A percentile compares a stretch with the other conserved stretches of the same genome.
Conservation (phyloP, 116 monocot genomes). For the Iris pallida region DNA sequence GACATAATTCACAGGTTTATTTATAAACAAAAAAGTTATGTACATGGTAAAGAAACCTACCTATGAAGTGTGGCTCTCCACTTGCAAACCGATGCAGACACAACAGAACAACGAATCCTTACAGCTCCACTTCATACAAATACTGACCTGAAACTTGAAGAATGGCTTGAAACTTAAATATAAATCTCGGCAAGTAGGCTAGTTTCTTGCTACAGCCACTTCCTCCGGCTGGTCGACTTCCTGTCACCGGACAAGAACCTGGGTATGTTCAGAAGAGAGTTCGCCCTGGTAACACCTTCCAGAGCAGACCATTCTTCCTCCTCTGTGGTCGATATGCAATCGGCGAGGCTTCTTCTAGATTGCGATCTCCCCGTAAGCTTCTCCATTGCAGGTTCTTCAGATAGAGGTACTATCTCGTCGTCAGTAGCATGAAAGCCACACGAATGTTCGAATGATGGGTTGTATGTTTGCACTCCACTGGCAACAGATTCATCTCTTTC, state of each 20-base stretch:
- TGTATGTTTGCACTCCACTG: background rate
- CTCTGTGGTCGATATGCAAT: constrained; percentile 56
- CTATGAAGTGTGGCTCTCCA: constrained; percentile 12
- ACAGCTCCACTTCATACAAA: background rate
- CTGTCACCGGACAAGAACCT: constrained; percentile 51
- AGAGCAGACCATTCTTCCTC: constrained; percentile 88
- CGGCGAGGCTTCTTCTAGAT: constrained; percentile 60
- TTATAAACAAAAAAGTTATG: constrained; percentile 1
- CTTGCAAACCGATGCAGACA: background rate
- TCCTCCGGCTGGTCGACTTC: constrained; percentile 28
- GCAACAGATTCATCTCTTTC: background rate
- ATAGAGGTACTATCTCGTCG: constrained; percentile 35
- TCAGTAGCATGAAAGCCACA: background rate
- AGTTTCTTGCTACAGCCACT: constrained; percentile 20
- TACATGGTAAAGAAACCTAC: constrained; percentile 15
- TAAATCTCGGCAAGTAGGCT: background rate
- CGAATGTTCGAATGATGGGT: constrained; percentile 1
- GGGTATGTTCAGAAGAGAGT: constrained; percentile 70
- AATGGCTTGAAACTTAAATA: background rate
- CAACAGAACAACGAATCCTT: background rate
- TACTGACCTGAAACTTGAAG: background rate
- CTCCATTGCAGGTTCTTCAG: constrained; percentile 16
- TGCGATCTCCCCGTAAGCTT: constrained; percentile 25
- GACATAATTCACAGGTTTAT: constrained; percentile 14
- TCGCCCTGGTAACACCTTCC: constrained; percentile 74